phyloP scores from a whole-genome alignment of 176 grass and related monocot genomes.

The Aegilops umbellulata region DNA sequence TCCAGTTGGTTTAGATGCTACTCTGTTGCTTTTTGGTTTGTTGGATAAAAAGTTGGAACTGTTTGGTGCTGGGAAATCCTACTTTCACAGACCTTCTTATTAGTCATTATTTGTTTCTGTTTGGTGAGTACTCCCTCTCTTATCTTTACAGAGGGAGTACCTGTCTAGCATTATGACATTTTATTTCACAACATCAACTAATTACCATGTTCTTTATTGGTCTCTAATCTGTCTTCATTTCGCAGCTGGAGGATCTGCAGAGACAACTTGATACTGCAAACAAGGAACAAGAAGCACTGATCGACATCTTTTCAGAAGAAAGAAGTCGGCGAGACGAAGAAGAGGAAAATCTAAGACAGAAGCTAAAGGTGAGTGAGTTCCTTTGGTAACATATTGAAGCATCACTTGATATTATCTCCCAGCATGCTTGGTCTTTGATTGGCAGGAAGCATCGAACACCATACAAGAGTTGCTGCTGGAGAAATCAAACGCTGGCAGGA shows the following conservation, averaged over 20 bases:
- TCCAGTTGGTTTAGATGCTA: background rate
- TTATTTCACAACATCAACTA: background rate
- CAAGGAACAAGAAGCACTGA: conserved; percentile 92
- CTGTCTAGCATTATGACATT: background rate
- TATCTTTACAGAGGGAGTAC: background rate
- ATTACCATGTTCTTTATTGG: background rate
- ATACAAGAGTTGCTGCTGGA: conserved; percentile 72
- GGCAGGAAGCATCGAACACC: conserved; percentile 61
- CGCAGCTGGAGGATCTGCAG: conserved; percentile 72
- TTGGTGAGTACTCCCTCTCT: background rate
- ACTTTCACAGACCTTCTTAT: background rate
- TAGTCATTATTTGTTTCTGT: conserved; percentile 6
- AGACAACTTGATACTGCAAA: conserved; percentile 68
- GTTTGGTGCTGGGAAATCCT: background rate
- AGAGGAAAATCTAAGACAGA: conserved; percentile 74
- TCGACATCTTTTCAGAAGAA: conserved; percentile 95
- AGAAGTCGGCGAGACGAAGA: conserved; percentile 72
- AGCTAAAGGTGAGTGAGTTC: conserved; percentile 67
- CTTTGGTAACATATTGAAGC: background rate
- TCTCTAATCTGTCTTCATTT: conserved; percentile 2
- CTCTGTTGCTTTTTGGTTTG: background rate
- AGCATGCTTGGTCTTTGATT: conserved; percentile 11
- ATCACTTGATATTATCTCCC: background rate
- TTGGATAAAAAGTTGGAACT: background rate
- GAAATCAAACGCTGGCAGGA: conserved; percentile 44